These are phyloP conservation scores for Gossypium trilobum DNA, from an alignment of 441 rosid species.

Conservation along the genomic window DNA sequence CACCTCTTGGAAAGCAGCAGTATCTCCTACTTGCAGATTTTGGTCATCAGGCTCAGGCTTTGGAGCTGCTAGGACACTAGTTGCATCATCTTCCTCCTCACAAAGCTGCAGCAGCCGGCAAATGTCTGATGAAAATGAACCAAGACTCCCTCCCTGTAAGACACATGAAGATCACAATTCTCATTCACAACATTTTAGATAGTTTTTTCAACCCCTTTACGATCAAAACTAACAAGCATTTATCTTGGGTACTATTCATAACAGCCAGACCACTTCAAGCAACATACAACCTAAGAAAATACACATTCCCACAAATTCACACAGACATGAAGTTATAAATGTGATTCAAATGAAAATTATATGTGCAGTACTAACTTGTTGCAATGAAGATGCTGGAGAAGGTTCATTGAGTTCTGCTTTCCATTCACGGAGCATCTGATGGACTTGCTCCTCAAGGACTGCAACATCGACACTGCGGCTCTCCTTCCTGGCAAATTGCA, in stretches of 20 bases:
- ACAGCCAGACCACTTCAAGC: background rate
- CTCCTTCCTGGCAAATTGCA: slow-evolving; percentile 90
- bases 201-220: background rate
- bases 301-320: background rate
- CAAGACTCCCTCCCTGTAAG: slow-evolving; percentile 72
- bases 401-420: slow-evolving; percentile 95
- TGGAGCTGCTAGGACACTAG: slow-evolving; percentile 70
- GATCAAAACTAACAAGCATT: background rate
- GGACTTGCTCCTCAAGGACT: slow-evolving; percentile 93
- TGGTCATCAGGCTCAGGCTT: slow-evolving; percentile 89
- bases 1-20: slow-evolving; percentile 54
- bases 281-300: background rate
- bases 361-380: slow-evolving; percentile 52
- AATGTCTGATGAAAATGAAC: slow-evolving; percentile 84
- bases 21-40: slow-evolving; percentile 40
- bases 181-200: slow-evolving; percentile 2
- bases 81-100: slow-evolving; percentile 97
- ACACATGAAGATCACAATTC: slow-evolving; percentile 19
- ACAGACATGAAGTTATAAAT: background rate
- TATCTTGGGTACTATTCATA: background rate
- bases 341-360: slow-evolving; percentile 15
- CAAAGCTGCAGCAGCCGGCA: slow-evolving; percentile 82
- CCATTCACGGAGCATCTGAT: slow-evolving; percentile 99
- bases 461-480: slow-evolving; percentile 59
- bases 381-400: slow-evolving; percentile 91